These are phyloP conservation scores for Cladosporium colombiae DNA, from an alignment of 2,329 filamentous ascomycete species.

Conservation along the genomic window DNA sequence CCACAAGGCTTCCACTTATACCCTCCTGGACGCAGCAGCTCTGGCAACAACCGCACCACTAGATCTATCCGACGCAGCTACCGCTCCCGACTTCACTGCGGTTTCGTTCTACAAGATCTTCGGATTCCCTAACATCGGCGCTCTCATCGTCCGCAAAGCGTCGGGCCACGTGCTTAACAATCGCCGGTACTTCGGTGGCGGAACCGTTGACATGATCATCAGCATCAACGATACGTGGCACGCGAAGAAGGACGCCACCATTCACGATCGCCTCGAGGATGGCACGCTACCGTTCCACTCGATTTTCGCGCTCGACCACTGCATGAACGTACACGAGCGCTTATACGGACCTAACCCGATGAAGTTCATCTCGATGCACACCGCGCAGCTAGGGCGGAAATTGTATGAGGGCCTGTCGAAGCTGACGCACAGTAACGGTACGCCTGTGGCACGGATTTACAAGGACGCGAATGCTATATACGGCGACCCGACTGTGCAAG, in stretches of 20 bases:
- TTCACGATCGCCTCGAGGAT: conserved; percentile 66
- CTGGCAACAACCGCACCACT: conserved; percentile 64
- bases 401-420: conserved; percentile 51
- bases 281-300: conserved; percentile 67
- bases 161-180: conserved; percentile 58
- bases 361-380: conserved; percentile 60
- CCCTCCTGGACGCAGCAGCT: conserved; percentile 64
- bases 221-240: conserved; percentile 56
- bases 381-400: conserved; percentile 53
- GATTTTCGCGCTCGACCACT: conserved; percentile 63
- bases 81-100: conserved; percentile 62
- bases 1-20: conserved; percentile 45
- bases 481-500: conserved; percentile 56
- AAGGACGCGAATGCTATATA: conserved; percentile 53
- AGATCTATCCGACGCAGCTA: conserved; percentile 53
- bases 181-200: conserved; percentile 67
- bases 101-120: conserved; percentile 69
- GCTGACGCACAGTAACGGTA: conserved; percentile 57
- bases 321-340: conserved; percentile 57
- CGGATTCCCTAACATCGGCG: conserved; percentile 64
- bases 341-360: conserved; percentile 61
- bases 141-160: conserved; percentile 57
- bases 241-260: conserved; percentile 52
- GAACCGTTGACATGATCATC: conserved; percentile 64
- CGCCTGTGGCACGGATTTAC: conserved; percentile 56